Percentiles rank a stretch among this genome's conserved stretches.
Conservation (phyloP, 345 rosid genomes). For the Erodium maritimum region DNA sequence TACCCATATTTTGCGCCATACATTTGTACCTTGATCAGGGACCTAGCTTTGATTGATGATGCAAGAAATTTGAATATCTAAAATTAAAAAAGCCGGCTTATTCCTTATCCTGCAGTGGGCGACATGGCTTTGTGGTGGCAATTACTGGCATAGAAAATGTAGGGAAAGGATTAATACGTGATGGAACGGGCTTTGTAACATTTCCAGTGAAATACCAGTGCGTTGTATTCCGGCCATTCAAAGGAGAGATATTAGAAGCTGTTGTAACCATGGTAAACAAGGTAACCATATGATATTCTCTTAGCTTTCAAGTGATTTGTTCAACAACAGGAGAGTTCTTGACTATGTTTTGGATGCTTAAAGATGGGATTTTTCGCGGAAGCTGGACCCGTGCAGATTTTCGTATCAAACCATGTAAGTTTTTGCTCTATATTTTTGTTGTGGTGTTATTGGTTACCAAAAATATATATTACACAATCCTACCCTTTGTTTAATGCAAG, state of each 20-base stretch:
- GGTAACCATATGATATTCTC: slow-evolving; percentile 19
- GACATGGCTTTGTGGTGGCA: slow-evolving; percentile 89
- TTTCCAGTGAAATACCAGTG: slow-evolving; percentile 82
- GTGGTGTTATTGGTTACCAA: no score
- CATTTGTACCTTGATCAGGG: no score
- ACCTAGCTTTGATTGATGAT: no score
- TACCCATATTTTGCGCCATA: no score
- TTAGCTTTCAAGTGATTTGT: no score
- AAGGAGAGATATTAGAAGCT: slow-evolving; percentile 87
- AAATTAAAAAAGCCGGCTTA: no score
- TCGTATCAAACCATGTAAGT: slow-evolving; percentile 89
- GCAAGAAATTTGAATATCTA: no score
- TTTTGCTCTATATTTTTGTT: not conserved
- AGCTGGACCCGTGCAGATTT: slow-evolving; percentile 93
- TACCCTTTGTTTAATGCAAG: no score
- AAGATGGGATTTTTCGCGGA: slow-evolving; percentile 98
- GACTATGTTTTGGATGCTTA: not conserved
- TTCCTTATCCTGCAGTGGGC: slow-evolving; percentile 35
- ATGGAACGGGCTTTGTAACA: slow-evolving; percentile 80
- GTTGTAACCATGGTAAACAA: slow-evolving; percentile 84
- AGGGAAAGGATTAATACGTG: slow-evolving; percentile 86
- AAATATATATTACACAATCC: no score
- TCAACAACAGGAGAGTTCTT: not conserved
- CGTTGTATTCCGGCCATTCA: slow-evolving; percentile 82
- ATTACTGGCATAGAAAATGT: slow-evolving; percentile 71